Evolutionary conservation across 1,139 yeast genomes (phyloP).

Genomic region (Geotrichum restrictum): DNA sequence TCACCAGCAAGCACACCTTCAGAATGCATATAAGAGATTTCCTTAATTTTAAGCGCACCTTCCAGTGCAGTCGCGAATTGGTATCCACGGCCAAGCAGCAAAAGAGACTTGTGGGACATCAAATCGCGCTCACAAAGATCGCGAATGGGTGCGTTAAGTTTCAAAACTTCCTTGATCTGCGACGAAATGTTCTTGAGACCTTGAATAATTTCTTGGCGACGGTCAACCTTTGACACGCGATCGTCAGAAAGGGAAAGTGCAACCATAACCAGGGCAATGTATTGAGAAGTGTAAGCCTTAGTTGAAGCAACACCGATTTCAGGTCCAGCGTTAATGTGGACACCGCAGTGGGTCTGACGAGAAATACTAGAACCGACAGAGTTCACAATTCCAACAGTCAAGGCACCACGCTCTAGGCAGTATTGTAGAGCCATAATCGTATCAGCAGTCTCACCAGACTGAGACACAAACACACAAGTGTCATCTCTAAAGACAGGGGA

Average conservation of each 20-base stretch:
- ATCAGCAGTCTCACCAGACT: slow-evolving; percentile 99
- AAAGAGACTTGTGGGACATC: slow-evolving; percentile 77
- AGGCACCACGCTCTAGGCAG: slow-evolving; percentile 94
- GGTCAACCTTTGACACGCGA: slow-evolving; percentile 66
- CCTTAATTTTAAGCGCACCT: slow-evolving; percentile 97
- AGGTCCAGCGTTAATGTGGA: slow-evolving; percentile 98
- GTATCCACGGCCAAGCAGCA: slow-evolving; percentile 94
- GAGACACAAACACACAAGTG: slow-evolving; percentile 95
- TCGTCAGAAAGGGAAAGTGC: slow-evolving; percentile 93
- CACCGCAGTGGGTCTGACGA: slow-evolving; percentile 97
- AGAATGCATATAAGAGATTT: slow-evolving; percentile 97
- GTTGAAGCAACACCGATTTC: slow-evolving; percentile 99
- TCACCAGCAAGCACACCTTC: slow-evolving; percentile 99
- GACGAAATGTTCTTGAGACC: slow-evolving; percentile 82
- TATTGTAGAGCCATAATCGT: slow-evolving; percentile 94
- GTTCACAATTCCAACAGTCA: slow-evolving; percentile 93
- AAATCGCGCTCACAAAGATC: slow-evolving; percentile 67
- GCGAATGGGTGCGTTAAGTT: slow-evolving; percentile 70
- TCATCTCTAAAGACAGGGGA: slow-evolving; percentile 98
- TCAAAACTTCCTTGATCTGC: slow-evolving; percentile 75
- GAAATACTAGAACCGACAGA: slow-evolving; percentile 96
- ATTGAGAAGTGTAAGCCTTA: slow-evolving; percentile 97
- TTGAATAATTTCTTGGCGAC: slow-evolving; percentile 81
- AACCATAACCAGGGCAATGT: slow-evolving; percentile 93
- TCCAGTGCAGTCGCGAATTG: slow-evolving; percentile 97